phyloP scores from a whole-genome alignment of 139 green algal genomes.

The Closterium sp. region DNA sequence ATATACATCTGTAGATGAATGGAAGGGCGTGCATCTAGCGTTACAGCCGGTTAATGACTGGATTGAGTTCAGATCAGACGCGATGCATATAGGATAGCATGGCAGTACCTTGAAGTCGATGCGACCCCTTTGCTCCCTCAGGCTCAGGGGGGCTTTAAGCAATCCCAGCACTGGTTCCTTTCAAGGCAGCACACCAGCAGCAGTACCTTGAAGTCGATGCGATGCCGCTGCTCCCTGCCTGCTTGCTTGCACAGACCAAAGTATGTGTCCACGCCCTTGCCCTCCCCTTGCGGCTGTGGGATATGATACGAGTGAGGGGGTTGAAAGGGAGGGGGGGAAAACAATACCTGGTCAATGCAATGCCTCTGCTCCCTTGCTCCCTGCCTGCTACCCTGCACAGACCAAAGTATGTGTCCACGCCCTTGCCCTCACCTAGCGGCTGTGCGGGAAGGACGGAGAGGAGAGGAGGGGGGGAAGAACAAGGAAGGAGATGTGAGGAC shows the following conservation, averaged over 20 bases:
- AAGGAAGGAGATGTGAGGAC: too few relatives aligned
- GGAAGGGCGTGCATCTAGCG: too few relatives aligned
- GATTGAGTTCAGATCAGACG: too few relatives aligned
- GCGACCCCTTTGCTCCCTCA: neutral
- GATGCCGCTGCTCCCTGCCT: slow-evolving; percentile 31
- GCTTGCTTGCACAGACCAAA: slow-evolving; percentile 48
- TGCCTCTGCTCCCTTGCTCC: neutral
- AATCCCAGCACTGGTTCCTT: too few relatives aligned
- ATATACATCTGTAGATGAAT: too few relatives aligned
- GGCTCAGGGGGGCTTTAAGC: too few relatives aligned
- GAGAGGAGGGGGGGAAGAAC: too few relatives aligned
- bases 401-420: slow-evolving; percentile 44
- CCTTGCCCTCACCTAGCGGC: neutral
- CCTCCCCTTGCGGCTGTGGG: neutral
- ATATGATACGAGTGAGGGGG: neutral
- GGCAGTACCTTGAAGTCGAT: neutral
- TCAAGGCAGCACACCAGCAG: neutral
- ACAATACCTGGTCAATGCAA: neutral
- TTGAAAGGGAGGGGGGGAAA: neutral
- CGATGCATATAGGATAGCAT: neutral
- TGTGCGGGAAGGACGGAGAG: too few relatives aligned
- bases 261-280: slow-evolving; percentile 46
- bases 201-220: slow-evolving; percentile 46
- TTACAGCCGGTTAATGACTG: too few relatives aligned
- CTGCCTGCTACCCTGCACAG: slow-evolving; percentile 36